These are phyloP conservation scores for Ormosia semicastrata DNA, from an alignment of 306 rosid species.

Conservation along the genomic window DNA sequence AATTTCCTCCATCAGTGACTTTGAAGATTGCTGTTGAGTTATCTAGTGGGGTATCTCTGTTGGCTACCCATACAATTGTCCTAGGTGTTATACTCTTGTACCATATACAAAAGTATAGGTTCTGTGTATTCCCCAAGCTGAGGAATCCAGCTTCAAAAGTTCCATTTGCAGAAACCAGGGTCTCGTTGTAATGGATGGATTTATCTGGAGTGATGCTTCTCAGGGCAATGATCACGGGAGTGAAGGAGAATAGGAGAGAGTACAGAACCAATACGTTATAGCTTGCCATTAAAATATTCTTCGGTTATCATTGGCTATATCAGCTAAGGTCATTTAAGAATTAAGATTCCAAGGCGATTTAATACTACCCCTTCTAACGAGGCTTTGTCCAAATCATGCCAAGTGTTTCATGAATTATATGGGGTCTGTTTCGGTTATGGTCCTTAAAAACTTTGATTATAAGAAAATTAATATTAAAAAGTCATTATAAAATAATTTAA, in stretches of 20 bases:
- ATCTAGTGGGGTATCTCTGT: not conserved
- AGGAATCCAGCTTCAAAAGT: slow-evolving; percentile 32
- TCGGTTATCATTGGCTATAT: not conserved
- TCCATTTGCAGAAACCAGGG: slow-evolving; percentile 21
- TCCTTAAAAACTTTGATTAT: not conserved
- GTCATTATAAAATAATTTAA: not conserved
- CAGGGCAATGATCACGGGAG: not conserved
- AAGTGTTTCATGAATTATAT: not conserved
- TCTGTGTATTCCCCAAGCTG: slow-evolving; percentile 14
- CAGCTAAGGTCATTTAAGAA: not conserved
- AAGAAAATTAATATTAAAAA: not conserved
- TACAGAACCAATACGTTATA: not conserved
- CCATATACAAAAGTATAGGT: slow-evolving; percentile 33
- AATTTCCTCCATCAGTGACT: slow-evolving; percentile 21
- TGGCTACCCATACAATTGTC: slow-evolving; percentile 36
- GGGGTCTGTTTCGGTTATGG: not conserved
- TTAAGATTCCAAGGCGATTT: not conserved
- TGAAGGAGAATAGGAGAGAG: not conserved
- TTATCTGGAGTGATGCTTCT: not conserved
- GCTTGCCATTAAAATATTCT: not conserved
- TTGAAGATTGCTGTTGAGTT: not conserved
- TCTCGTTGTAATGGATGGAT: slow-evolving; percentile 14
- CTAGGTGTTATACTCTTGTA: slow-evolving; percentile 11
- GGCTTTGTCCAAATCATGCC: not conserved
- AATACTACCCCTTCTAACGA: not conserved